A percentile compares a stretch with the other conserved stretches of the same genome.
phyloP scores from a whole-genome alignment of 352 stramenopile species.

The Globisporangium heterothallicum region DNA sequence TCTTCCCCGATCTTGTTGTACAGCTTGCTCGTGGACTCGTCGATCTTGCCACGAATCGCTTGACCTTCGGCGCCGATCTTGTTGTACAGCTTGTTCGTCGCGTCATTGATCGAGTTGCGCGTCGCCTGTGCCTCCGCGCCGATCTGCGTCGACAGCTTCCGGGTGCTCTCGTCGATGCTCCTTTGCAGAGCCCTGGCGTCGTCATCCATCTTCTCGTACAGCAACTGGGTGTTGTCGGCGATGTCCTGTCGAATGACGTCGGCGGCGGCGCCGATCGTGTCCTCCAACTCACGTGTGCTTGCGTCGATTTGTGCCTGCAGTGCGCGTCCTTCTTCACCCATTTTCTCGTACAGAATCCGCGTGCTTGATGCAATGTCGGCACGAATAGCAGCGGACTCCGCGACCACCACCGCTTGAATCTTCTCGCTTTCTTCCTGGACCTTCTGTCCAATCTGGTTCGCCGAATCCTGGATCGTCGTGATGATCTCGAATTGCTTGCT shows the following conservation, averaged over 20 bases:
- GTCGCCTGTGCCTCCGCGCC: slow-evolving; percentile 4
- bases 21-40: slow-evolving; percentile 9
- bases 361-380: not conserved
- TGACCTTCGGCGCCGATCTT: slow-evolving; percentile 7
- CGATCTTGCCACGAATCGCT: not conserved
- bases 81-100: not conserved
- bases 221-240: not conserved
- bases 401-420: slow-evolving; percentile 3
- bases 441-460: slow-evolving; percentile 14
- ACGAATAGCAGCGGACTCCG: not conserved
- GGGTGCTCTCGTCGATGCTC: slow-evolving; percentile 1
- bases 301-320: not conserved
- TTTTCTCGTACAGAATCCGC: not conserved
- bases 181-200: not conserved
- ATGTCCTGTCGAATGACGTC: not conserved
- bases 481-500: slow-evolving; percentile 19
- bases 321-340: not conserved
- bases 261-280: not conserved
- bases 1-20: slow-evolving; percentile 7
- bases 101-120: not conserved
- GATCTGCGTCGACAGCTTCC: slow-evolving; percentile 1
- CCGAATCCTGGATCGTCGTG: slow-evolving; percentile 10
- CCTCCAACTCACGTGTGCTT: not conserved
- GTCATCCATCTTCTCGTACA: not conserved
- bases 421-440: slow-evolving; percentile 12